Percentiles rank a stretch among this genome's conserved stretches.
Evolutionary conservation across 352 stramenopile species (phyloP).

Genomic region (Globisporangium nunn): DNA sequence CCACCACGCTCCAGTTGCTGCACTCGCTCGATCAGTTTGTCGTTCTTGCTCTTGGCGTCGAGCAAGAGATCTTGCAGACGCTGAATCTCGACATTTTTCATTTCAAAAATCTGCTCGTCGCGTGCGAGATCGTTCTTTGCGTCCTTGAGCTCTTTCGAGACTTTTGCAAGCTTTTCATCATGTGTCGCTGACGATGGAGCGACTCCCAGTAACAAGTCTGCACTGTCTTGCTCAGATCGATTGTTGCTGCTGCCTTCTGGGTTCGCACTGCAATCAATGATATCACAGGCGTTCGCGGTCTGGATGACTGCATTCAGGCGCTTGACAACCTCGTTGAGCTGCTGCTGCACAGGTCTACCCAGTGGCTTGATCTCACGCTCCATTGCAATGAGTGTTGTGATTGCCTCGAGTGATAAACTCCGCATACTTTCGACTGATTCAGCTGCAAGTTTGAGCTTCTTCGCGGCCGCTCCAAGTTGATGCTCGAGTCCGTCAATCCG

Average conservation of each 20-base stretch:
- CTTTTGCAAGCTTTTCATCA: conserved; percentile 17
- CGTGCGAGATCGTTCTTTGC: conserved; percentile 58
- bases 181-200: neutral
- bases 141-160: conserved; percentile 52
- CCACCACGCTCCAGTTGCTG: conserved; percentile 60
- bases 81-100: conserved; percentile 76
- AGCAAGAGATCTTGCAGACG: conserved; percentile 43
- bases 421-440: conserved; percentile 57
- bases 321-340: conserved; percentile 81
- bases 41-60: conserved; percentile 68
- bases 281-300: conserved; percentile 39
- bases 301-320: conserved; percentile 63
- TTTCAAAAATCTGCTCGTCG: conserved; percentile 82
- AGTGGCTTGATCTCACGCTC: conserved; percentile 71
- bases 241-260: conserved; percentile 15
- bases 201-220: neutral
- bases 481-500: conserved; percentile 2
- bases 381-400: conserved; percentile 66
- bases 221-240: conserved; percentile 8
- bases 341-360: conserved; percentile 58
- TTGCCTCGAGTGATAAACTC: conserved; percentile 51
- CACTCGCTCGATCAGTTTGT: conserved; percentile 59
- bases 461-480: conserved; percentile 28
- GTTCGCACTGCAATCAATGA: conserved; percentile 10
- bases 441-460: conserved; percentile 28